Conservation (phyloP, 177 flowering plant genomes). For the Telopea speciosissima region DNA sequence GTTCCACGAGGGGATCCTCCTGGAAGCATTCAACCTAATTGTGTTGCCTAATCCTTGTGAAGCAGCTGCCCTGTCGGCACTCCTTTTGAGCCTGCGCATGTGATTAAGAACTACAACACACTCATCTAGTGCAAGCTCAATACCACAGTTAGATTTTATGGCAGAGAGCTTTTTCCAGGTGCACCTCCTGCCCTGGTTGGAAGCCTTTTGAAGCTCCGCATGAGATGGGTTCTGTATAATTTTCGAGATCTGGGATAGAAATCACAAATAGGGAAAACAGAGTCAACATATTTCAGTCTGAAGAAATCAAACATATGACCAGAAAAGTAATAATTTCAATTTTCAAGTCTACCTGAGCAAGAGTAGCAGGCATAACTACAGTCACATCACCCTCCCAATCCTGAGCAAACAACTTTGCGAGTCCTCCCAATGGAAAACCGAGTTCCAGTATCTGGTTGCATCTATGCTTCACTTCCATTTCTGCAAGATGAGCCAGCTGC, state of each 20-base stretch:
- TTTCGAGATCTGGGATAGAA: conserved; percentile 58
- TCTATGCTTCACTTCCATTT: conserved; percentile 99
- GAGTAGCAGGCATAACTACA: conserved; percentile 97
- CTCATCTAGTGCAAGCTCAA: conserved; percentile 94
- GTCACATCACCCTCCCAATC: conserved; percentile 99
- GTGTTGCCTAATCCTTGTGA: conserved; percentile 51
- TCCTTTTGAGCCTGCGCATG: conserved; percentile 92
- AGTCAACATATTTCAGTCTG: background rate
- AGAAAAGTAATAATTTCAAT: background rate
- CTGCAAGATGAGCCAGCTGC: conserved; percentile 86
- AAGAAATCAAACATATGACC: background rate
- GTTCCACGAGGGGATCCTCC: conserved; percentile 97
- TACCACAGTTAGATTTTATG: conserved; percentile 94
- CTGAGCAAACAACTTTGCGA: conserved; percentile 89
- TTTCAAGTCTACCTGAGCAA: conserved; percentile 64
- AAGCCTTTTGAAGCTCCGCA: conserved; percentile 84
- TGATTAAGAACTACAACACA: conserved; percentile 92
- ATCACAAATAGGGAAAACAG: conserved; percentile 4
- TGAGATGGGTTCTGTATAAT: conserved; percentile 84
- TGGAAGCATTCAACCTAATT: conserved; percentile 64
- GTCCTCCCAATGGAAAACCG: conserved; percentile 87
- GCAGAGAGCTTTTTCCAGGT: conserved; percentile 99
- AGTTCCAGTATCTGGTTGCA: conserved; percentile 88
- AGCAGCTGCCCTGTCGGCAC: conserved; percentile 87
- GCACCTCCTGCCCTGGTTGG: conserved; percentile 93